Base-by-base conservation (phyloP, 768 basidiomycete genomes). In the Boletus vermiculosoides region DNA sequence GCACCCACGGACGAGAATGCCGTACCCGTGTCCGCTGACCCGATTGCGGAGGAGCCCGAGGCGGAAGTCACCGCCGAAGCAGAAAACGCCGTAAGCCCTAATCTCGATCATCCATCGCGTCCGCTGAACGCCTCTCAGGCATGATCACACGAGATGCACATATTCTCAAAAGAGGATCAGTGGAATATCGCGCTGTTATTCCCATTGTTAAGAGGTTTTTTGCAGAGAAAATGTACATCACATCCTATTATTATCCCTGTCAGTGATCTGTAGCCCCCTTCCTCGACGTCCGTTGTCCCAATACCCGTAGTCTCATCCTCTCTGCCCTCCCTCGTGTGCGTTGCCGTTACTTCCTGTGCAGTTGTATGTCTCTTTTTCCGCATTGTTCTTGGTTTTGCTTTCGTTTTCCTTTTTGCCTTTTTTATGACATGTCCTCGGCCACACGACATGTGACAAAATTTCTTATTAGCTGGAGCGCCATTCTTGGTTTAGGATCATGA, bases 1-100 rank as follows among this genome's bases (percentile, higher is more conserved):
- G 77, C 71, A 45, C 67, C 69, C 46, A 66, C 71, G 41, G 66
- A 72, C 39, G 73, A 76, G 50, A 76, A 76, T 56, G 71, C 76
- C 16, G 75, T 73, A 54, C 74, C 77, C 30, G 69, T 68, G 28
- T 69, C 71, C 12, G 73, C 73, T 28, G 73, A 75, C 22, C 77
- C 83, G 20, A 87, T 87, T 57, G 77, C 73, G 30, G 84, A 86
- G 63, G 83, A 85, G 50, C 78, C 75, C 42, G 82, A 80, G 58
- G 76, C 64, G 5, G 76, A 78, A 45, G 76, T 73, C 44, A 72
- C 63, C 7, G 76, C 76, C 28, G 78, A 75, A 58, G 70, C 73
- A 47, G 80, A 76, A 59, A 57, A 65, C 15, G 63, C 51, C 3
- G 67, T 66, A 20, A 57, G 70, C 61, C 10, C 36, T 30, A 47